Evolutionary conservation across 2,329 filamentous ascomycete genomes (phyloP).

Genomic region (Blastomyces percursus): DNA sequence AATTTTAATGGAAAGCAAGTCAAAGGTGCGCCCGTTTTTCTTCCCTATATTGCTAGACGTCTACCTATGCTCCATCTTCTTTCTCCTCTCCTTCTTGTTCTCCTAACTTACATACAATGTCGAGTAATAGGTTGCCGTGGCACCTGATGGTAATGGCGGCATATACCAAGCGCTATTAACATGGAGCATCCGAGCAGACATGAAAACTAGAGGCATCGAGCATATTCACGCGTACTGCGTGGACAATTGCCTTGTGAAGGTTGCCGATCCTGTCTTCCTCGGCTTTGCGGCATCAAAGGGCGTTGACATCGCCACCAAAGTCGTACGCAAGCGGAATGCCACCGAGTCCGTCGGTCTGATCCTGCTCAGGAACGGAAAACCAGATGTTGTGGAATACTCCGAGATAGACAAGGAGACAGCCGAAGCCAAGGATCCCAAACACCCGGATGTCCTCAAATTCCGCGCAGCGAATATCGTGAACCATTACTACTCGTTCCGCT

Average conservation of each 20-base stretch:
- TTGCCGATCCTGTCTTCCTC: constrained; percentile 93
- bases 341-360: constrained; percentile 95
- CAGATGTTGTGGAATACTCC: constrained; percentile 96
- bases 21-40: constrained; percentile 44
- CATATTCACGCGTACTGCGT: constrained; percentile 98
- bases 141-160: constrained; percentile 93
- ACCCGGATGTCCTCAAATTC: constrained; percentile 79
- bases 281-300: constrained; percentile 80
- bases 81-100: not conserved
- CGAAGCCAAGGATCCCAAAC: constrained; percentile 73
- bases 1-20: constrained; percentile 85
- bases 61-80: not conserved
- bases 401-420: constrained; percentile 87
- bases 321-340: constrained; percentile 95
- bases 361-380: constrained; percentile 86
- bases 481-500: constrained; percentile 95
- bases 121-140: constrained; percentile 59
- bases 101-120: constrained; percentile 9
- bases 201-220: constrained; percentile 78
- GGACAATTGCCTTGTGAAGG: constrained; percentile 97
- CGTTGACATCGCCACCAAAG: constrained; percentile 96
- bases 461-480: constrained; percentile 98
- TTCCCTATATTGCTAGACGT: not conserved
- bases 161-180: constrained; percentile 85
- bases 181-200: constrained; percentile 71